Percentiles rank a stretch among this genome's conserved stretches.
Conservation (phyloP, 768 basidiomycete species). For the Mycena capillaripes region DNA sequence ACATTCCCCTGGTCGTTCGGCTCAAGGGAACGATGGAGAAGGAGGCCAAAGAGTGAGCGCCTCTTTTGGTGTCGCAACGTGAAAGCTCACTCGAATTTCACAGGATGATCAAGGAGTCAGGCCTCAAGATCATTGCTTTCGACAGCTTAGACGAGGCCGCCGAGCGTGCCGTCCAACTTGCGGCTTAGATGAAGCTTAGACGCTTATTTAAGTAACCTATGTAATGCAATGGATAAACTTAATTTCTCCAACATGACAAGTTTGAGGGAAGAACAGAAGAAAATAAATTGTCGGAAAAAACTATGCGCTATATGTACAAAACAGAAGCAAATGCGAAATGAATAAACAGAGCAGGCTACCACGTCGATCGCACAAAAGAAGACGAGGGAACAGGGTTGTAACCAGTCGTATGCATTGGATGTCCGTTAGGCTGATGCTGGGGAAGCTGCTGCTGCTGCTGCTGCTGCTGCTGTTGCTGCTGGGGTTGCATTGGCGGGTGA, state of each 20-base stretch:
- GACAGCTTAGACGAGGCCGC: conserved; percentile 96
- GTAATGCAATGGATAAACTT: conserved; percentile 34
- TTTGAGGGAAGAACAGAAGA: conserved; percentile 5
- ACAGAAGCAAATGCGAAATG: conserved; percentile 43
- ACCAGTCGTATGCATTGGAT: conserved; percentile 51
- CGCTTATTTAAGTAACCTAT: conserved; percentile 27
- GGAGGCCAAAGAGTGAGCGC: conserved; percentile 92
- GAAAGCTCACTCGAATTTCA: conserved; percentile 31
- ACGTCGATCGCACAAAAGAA: conserved; percentile 62
- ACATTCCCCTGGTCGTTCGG: conserved; percentile 91
- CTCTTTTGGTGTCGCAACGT: conserved; percentile 15
- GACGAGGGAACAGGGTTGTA: conserved; percentile 58
- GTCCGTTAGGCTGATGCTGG: conserved; percentile 45
- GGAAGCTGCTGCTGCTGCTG: conserved; percentile 49
- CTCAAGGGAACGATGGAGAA: conserved; percentile 97
- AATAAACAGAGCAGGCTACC: conserved; percentile 53
- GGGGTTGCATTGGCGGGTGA: conserved; percentile 58
- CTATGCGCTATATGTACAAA: conserved; percentile 58
- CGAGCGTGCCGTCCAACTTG: conserved; percentile 80
- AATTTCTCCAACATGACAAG: conserved; percentile 3
- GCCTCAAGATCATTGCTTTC: conserved; percentile 93
- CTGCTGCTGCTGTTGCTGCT: conserved; percentile 44
- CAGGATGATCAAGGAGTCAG: conserved; percentile 95
- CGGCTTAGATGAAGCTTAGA: conserved; percentile 46
- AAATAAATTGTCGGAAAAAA: conserved; percentile 39